Base-by-base conservation (phyloP, 176 grass and related monocot genomes). In the Juncus effusus region DNA sequence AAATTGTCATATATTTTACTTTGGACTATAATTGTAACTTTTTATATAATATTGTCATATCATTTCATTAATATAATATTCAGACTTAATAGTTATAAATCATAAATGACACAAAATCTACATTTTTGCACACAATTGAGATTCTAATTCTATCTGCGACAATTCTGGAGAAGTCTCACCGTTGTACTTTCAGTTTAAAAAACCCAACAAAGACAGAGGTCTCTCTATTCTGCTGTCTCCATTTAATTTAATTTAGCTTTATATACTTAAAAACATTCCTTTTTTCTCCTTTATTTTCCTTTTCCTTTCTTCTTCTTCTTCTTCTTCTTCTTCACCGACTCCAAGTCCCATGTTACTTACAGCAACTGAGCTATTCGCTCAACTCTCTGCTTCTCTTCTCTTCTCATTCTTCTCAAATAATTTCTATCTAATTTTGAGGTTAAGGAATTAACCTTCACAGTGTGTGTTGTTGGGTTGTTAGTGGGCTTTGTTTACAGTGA, bases 311-410 rank as follows among this genome's bases (percentile, higher is more conserved):
- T 3, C 3, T 5, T 36, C 47, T 66, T 65, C 38, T 69, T 16
- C 54, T 57, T 70, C 37, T 70, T 53, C 51, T 41, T 40, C 50
- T 41, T 53, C 51, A 42, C 50, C 51, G 39, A 70, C 66, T 56
- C 16, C 66, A 12, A 13, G 19, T 28, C 54, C 66, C 66, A 70
- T 70, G 66, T 70, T 44, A 38, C n/a, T 70, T 68, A 56, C 51
- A 51, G 64, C 66, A 5, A 70, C 12, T 41, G 66, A 40, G 44
- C 28, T 28, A 54, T 68, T 68, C 19, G 4, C 49, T 68, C 36
- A 39, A 12, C 50, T 56, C 6, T 5, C 44, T 47, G 19, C 19
- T 28, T 28, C 19, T 37, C 16, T 69, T 69, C 66, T 69, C 36
- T 42, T 52, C 65, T 35, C 3, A 2, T 13, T 11, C 13, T 70